A percentile compares a stretch with the other conserved stretches of the same genome.
Evolutionary conservation across 345 rosid genomes (phyloP).

Genomic region (Eucalyptus camaldulensis): DNA sequence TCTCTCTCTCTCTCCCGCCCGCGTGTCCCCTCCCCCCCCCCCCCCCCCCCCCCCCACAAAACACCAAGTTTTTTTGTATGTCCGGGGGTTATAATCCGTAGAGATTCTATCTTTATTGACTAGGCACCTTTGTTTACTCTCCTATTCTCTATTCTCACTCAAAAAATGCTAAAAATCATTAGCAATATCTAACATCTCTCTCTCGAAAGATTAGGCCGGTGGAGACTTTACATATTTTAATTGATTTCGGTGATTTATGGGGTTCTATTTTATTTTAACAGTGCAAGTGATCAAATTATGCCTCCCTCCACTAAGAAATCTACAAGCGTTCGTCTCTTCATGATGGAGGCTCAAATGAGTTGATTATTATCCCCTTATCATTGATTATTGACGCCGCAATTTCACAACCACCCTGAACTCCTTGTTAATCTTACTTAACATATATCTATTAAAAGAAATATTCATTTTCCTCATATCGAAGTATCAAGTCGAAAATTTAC

Average conservation of each 20-base stretch:
- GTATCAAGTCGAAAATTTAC: neutral
- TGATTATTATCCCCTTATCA: neutral
- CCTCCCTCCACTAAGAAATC: neutral
- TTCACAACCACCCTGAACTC: neutral
- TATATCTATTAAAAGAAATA: neutral
- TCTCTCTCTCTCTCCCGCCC: neutral
- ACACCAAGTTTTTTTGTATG: neutral
- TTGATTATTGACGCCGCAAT: neutral
- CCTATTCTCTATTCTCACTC: neutral
- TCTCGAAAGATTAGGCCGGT: neutral
- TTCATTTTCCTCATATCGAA: neutral
- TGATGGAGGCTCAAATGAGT: neutral
- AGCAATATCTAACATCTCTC: neutral
- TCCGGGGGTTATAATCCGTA: neutral
- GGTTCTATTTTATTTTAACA: neutral
- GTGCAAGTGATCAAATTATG: neutral
- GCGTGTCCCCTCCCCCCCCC: neutral
- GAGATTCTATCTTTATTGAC: neutral
- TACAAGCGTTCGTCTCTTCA: neutral
- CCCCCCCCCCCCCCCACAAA: neutral
- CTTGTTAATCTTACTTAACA: neutral
- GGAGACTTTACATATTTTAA: neutral
- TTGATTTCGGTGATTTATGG: neutral
- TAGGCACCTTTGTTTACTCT: neutral
- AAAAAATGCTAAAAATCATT: neutral